Base-by-base conservation (phyloP, 805 yeast species). In the Millerozyma miso region DNA sequence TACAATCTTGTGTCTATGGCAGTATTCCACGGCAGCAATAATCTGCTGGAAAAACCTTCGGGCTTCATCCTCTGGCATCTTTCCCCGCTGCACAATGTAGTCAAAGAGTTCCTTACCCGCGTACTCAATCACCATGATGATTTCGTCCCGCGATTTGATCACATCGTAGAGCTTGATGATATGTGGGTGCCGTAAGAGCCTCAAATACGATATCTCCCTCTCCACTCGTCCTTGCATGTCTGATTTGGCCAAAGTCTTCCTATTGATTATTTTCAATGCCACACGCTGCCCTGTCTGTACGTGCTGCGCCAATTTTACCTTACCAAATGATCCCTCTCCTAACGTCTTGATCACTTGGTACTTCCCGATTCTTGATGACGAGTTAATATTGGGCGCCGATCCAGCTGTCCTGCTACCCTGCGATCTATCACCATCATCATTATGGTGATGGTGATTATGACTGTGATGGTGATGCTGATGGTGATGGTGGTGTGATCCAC, bases 201-300 rank as follows among this genome's bases (percentile, higher is more conserved):
- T 72, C 50, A 91, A 71, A 60, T 91, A 91, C 10, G 95, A 83
- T 41, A 91, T 91, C 63, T 91, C 98, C 54, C 98, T 76, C 71
- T 91, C 98, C 20, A 91, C 83, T 49, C 98, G 75, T 19, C 97
- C 97, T 60, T 90, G 97, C 98, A 90, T 90, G 65, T 90, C 98
- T 7, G 89, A 80, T 59, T 91, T 91, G 38, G 97, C 95, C 59
- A 90, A 71, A 0, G 96, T 88, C 64, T 88, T 88, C 50, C 95
- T 74, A 63, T 91, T 88, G 69, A 91, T 91, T 62, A 90, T 91
- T 62, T 90, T 90, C 48, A 90, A 71, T 1, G 98, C 98, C 17
- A 90, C 98, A 48, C 84, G 77, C 56, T 90, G 96, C 33, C 95
- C 95, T 3, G 97, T 90, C 12, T 87, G 85, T 50, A 87, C 72